Conservation (phyloP, 495 filamentous ascomycete species). For the Podospora conica region DNA sequence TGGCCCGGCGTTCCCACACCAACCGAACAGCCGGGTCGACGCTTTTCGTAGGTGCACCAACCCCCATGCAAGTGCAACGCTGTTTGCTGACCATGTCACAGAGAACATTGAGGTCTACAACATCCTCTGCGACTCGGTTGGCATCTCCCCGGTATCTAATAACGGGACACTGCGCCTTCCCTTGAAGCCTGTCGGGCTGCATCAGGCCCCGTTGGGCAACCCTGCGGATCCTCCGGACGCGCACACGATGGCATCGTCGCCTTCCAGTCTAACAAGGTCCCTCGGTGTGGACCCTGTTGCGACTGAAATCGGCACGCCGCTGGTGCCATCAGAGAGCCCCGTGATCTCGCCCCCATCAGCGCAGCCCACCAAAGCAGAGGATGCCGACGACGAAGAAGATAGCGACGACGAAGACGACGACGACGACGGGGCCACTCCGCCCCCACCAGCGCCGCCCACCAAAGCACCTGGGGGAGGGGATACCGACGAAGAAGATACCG, state of each 20-base stretch:
- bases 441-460: too few relatives aligned
- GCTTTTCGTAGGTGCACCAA: constrained; percentile 65
- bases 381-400: constrained; percentile 6
- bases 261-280: constrained; percentile 14
- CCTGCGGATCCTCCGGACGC: constrained; percentile 27
- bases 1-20: constrained; percentile 82
- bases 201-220: constrained; percentile 38
- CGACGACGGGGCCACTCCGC: neutral
- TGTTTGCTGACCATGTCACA: constrained; percentile 28
- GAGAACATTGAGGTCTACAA: constrained; percentile 96
- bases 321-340: constrained; percentile 6
- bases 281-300: constrained; percentile 14
- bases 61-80: neutral
- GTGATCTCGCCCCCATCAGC: constrained; percentile 18
- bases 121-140: constrained; percentile 80
- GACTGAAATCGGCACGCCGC: neutral
- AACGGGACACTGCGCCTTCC: constrained; percentile 86
- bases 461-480: too few relatives aligned
- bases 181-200: constrained; percentile 61
- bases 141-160: constrained; percentile 60
- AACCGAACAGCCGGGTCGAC: constrained; percentile 70
- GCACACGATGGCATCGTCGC: neutral
- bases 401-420: constrained; percentile 8
- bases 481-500: too few relatives aligned
- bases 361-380: constrained; percentile 15